These are phyloP conservation scores for Beauveria medogensis DNA, from an alignment of 2,329 filamentous ascomycete species.

Conservation along the genomic window DNA sequence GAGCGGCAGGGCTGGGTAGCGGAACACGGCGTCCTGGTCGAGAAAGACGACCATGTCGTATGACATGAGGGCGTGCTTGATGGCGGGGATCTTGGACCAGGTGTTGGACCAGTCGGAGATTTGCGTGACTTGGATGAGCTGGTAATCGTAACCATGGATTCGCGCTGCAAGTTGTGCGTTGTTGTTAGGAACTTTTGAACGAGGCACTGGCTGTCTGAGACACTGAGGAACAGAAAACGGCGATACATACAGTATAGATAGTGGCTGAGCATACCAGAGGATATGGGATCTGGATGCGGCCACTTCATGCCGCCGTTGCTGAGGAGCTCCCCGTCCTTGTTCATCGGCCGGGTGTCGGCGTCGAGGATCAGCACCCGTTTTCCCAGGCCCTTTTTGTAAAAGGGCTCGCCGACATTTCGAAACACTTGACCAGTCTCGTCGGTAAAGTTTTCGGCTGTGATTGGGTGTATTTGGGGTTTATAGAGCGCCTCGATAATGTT, in stretches of 20 bases:
- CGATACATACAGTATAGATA: background rate
- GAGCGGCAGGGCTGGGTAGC: slow-evolving; percentile 33
- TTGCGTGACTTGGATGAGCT: slow-evolving; percentile 34
- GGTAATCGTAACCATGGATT: slow-evolving; percentile 42
- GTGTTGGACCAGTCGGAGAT: slow-evolving; percentile 34
- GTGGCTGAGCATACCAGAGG: slow-evolving; percentile 4
- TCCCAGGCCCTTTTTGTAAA: background rate
- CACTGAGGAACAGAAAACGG: background rate
- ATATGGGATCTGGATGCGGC: background rate
- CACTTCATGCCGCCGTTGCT: background rate
- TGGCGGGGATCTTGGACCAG: slow-evolving; percentile 36
- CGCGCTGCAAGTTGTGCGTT: slow-evolving; percentile 13
- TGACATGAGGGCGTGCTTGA: slow-evolving; percentile 28
- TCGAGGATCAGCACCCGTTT: background rate
- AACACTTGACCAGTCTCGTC: background rate
- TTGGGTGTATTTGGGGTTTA: background rate
- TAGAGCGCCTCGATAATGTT: background rate
- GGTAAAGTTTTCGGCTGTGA: background rate
- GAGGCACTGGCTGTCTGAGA: no score
- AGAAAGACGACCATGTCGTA: slow-evolving; percentile 36
- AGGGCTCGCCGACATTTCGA: background rate
- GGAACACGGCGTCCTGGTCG: slow-evolving; percentile 36
- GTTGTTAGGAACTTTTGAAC: background rate
- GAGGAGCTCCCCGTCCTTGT: background rate
- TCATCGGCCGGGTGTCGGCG: background rate